Evolutionary conservation across 1,284 basidiomycete species (phyloP).

Genomic region (Fomitopsis pinicola): DNA sequence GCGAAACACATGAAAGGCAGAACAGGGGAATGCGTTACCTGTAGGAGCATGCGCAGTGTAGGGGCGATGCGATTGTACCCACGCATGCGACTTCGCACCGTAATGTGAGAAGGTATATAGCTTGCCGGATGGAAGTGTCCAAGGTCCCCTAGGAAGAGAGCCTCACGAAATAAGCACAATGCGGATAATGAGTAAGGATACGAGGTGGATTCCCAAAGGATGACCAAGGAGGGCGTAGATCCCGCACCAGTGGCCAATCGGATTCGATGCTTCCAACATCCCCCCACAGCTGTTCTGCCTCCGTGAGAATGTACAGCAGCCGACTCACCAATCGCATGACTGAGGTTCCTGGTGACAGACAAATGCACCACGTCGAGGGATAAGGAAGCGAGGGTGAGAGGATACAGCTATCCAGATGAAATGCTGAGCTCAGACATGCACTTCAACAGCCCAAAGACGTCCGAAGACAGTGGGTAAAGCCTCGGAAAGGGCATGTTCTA

Average conservation of each 20-base stretch:
- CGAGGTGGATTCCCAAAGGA: slow-evolving; percentile 1
- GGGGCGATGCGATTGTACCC: neutral
- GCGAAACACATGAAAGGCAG: neutral
- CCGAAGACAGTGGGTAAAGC: neutral
- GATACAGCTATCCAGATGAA: neutral
- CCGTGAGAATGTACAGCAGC: neutral
- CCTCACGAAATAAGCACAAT: neutral
- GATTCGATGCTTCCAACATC: neutral
- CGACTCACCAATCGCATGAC: neutral
- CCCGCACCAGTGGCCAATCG: neutral
- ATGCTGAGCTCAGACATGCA: neutral
- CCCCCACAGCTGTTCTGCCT: neutral
- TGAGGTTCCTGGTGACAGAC: neutral
- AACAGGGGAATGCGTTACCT: neutral
- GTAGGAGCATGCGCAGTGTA: too few species aligned
- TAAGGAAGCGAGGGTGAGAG: neutral
- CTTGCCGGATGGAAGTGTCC: neutral
- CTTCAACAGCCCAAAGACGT: neutral
- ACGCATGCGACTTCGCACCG: neutral
- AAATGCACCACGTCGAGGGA: neutral
- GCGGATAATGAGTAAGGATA: slow-evolving; percentile 5
- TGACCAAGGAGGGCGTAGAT: slow-evolving; percentile 5
- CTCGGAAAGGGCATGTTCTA: neutral
- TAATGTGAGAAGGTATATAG: neutral
- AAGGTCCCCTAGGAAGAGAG: neutral